A percentile compares a stretch with the other conserved stretches of the same genome.
phyloP scores from a whole-genome alignment of 805 yeast species.

The Isabelozyma gotoi region DNA sequence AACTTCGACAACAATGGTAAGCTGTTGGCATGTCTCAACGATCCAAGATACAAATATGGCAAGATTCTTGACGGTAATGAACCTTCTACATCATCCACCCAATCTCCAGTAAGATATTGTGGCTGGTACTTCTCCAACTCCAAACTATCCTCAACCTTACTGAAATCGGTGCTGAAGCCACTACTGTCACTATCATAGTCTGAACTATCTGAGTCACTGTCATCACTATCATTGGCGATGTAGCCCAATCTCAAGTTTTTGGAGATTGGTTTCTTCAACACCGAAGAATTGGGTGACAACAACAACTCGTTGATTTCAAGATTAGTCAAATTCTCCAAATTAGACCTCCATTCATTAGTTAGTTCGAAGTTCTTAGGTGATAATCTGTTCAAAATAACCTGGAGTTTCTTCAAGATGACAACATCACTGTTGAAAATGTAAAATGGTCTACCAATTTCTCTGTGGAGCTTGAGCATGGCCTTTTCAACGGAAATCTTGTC shows the following conservation, averaged over 20 bases:
- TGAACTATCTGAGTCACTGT: slow-evolving; percentile 16
- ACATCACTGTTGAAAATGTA: slow-evolving; percentile 81
- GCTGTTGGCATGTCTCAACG: slow-evolving; percentile 77
- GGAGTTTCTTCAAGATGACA: slow-evolving; percentile 60
- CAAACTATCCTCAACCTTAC: slow-evolving; percentile 3
- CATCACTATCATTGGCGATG: slow-evolving; percentile 24
- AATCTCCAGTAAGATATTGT: slow-evolving; percentile 10
- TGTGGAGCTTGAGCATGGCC: slow-evolving; percentile 65
- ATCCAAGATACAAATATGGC: slow-evolving; percentile 83
- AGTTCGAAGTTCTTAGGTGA: slow-evolving; percentile 46
- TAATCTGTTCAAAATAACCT: slow-evolving; percentile 55
- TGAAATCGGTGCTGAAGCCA: slow-evolving; percentile 8
- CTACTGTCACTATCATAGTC: slow-evolving; percentile 10
- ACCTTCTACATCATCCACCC: slow-evolving; percentile 53
- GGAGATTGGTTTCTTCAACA: slow-evolving; percentile 5
- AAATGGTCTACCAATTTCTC: slow-evolving; percentile 70
- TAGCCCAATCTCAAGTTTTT: slow-evolving; percentile 22
- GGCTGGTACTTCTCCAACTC: not conserved
- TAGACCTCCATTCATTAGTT: slow-evolving; percentile 23
- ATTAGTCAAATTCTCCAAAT: slow-evolving; percentile 26
- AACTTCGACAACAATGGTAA: slow-evolving; percentile 59
- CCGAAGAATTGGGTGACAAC: slow-evolving; percentile 14
- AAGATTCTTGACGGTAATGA: slow-evolving; percentile 81
- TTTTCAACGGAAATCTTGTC: slow-evolving; percentile 60
- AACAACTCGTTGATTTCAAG: slow-evolving; percentile 35